phyloP scores from a whole-genome alignment of 1,284 basidiomycete genomes.

The Polyporus tsugae region DNA sequence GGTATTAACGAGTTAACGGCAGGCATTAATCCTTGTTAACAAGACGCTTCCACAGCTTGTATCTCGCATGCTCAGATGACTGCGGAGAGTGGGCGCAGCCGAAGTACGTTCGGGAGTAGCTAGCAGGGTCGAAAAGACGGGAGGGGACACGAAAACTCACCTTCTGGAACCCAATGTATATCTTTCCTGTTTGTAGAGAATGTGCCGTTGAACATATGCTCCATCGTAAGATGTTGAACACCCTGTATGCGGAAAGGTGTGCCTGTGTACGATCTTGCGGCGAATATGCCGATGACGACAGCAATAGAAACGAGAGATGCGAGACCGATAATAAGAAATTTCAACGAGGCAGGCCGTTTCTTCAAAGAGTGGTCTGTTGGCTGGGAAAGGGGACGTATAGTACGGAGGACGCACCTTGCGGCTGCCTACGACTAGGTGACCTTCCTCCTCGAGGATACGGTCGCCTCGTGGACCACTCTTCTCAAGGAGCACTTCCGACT shows the following conservation, averaged over 20 bases:
- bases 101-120: background rate
- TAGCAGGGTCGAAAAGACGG: background rate
- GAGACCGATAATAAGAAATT: slow-evolving; percentile 63
- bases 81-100: background rate
- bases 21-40: too few species aligned
- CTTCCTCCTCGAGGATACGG: slow-evolving; percentile 37
- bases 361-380: slow-evolving; percentile 1
- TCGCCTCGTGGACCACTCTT: slow-evolving; percentile 46
- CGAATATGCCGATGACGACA: slow-evolving; percentile 71
- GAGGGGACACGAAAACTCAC: slow-evolving; percentile 50
- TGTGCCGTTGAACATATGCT: slow-evolving; percentile 91
- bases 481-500: slow-evolving; percentile 43
- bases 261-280: slow-evolving; percentile 73
- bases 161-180: slow-evolving; percentile 89
- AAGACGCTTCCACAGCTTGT: too few species aligned
- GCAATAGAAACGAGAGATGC: slow-evolving; percentile 62
- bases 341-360: slow-evolving; percentile 57
- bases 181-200: slow-evolving; percentile 59
- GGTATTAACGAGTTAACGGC: too few species aligned
- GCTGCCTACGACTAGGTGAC: slow-evolving; percentile 46
- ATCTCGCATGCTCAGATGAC: too few species aligned
- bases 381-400: background rate
- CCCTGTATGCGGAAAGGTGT: slow-evolving; percentile 61
- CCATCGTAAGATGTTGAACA: slow-evolving; percentile 78
- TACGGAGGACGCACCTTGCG: slow-evolving; percentile 42